Percentiles rank a stretch among this genome's conserved stretches.
Evolutionary conservation across 768 basidiomycete species (phyloP).

Genomic region (Mycena epipterygia): DNA sequence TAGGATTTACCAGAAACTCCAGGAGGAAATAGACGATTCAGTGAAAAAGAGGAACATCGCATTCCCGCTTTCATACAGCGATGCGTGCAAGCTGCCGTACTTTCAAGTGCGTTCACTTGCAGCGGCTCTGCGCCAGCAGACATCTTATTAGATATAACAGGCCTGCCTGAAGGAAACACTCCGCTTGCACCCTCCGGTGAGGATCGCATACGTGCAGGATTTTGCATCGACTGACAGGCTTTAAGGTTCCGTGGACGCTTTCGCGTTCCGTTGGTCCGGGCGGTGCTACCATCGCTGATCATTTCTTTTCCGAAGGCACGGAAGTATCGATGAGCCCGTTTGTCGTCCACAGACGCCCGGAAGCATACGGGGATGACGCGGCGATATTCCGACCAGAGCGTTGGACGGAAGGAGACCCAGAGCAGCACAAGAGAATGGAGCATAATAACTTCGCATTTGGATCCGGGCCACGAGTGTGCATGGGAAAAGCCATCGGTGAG

Average conservation of each 20-base stretch:
- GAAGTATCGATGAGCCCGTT: constrained; percentile 30
- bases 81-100: constrained; percentile 9
- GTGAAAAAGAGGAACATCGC: background rate
- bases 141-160: background rate
- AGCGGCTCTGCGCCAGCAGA: background rate
- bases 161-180: constrained; percentile 26
- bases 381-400: constrained; percentile 21
- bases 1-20: constrained; percentile 9
- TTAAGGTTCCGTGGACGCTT: constrained; percentile 24
- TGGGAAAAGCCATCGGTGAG: constrained; percentile 21
- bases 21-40: constrained; percentile 15
- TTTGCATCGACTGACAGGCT: background rate
- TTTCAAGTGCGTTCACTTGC: constrained; percentile 9
- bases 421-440: constrained; percentile 14
- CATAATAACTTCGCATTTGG: constrained; percentile 27
- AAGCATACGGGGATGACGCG: constrained; percentile 23
- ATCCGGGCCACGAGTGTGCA: constrained; percentile 21
- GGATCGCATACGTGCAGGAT: background rate
- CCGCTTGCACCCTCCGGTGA: constrained; percentile 22
- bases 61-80: constrained; percentile 21
- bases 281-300: background rate
- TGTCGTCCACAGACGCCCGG: constrained; percentile 12
- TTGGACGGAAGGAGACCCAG: constrained; percentile 23
- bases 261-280: background rate
- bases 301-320: constrained; percentile 19